phyloP scores from a whole-genome alignment of 129 eudicot genomes.

The Silybum marianum region DNA sequence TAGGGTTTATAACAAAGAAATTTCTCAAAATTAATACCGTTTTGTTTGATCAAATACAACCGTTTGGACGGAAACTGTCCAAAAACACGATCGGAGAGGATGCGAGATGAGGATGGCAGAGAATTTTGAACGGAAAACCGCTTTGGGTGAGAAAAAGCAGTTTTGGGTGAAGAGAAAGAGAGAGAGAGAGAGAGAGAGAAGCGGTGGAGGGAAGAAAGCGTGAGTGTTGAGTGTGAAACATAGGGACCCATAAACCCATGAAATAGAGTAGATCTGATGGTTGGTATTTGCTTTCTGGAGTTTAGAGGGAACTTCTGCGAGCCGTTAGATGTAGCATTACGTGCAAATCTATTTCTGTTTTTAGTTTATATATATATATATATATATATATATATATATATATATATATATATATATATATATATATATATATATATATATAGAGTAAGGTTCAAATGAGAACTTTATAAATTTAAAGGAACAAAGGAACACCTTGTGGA shows the following conservation, averaged over 20 bases:
- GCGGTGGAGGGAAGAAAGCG: conserved; percentile 34
- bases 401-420: no score
- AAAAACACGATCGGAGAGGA: conserved; percentile 25
- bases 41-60: neutral
- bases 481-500: no score
- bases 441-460: no score
- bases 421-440: no score
- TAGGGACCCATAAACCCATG: conserved; percentile 11
- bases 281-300: conserved; percentile 25
- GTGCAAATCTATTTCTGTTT: no score
- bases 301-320: conserved; percentile 27
- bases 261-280: conserved; percentile 9
- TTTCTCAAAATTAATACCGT: neutral
- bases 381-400: no score
- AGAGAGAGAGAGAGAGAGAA: conserved; percentile 18
- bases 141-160: neutral
- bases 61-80: conserved; percentile 5
- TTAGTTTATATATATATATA: no score
- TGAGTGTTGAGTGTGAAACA: conserved; percentile 30
- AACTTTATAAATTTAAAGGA: no score
- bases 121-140: conserved; percentile 1
- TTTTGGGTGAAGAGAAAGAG: conserved; percentile 10
- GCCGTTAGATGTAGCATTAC: conserved; percentile 18
- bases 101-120: neutral
- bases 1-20: neutral